These are phyloP conservation scores for Echium plantagineum DNA, from an alignment of 257 asterid species.

Conservation along the genomic window DNA sequence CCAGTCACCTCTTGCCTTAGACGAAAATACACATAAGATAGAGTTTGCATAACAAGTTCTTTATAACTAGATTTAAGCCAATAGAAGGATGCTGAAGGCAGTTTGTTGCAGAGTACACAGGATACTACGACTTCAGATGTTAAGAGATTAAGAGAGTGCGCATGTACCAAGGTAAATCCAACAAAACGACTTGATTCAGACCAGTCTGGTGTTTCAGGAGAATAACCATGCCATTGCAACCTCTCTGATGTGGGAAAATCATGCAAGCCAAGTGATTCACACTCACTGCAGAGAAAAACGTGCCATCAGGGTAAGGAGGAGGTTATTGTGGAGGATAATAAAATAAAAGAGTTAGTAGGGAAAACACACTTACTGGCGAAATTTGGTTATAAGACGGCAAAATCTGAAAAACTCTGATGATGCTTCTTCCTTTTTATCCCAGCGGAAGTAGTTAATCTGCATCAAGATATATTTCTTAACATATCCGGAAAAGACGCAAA, in stretches of 20 bases:
- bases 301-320: constrained; percentile 6
- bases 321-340: background rate
- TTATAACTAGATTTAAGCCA: no score
- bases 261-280: constrained; percentile 79
- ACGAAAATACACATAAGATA: no score
- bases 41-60: no score
- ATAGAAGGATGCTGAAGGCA: no score
- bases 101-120: no score
- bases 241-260: constrained; percentile 91
- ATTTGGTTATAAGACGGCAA: constrained; percentile 56
- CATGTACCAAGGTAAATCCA: constrained; percentile 70
- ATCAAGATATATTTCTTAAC: constrained; percentile 15
- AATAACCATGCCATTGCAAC: constrained; percentile 90
- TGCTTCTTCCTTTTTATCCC: constrained; percentile 89
- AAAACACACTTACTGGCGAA: constrained; percentile 46
- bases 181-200: constrained; percentile 77
- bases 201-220: constrained; percentile 85
- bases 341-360: background rate
- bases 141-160: background rate
- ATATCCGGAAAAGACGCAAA: background rate
- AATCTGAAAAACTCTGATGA: constrained; percentile 73
- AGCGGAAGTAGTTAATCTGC: constrained; percentile 85
- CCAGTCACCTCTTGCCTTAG: no score
- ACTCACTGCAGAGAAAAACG: constrained; percentile 38
- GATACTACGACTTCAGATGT: no score